Conservation (phyloP, 768 basidiomycete species). For the Lactarius psammicola region DNA sequence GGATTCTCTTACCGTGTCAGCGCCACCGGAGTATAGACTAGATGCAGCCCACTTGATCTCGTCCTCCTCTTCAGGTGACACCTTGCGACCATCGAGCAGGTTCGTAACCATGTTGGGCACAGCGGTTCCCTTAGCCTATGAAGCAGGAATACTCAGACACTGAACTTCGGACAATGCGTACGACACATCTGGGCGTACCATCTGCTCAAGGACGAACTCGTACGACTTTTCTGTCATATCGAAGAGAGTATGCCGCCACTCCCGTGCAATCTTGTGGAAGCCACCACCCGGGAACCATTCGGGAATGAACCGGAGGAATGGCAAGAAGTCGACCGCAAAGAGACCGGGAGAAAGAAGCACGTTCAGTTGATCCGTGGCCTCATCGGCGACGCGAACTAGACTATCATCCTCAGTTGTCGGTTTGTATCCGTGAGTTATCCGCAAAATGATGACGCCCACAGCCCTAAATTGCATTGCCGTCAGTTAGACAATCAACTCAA, state of each 20-base stretch:
- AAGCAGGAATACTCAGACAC: neutral
- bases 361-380: constrained; percentile 28
- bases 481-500: neutral
- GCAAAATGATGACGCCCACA: constrained; percentile 27
- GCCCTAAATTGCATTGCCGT: constrained; percentile 18
- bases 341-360: constrained; percentile 22
- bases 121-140: constrained; percentile 27
- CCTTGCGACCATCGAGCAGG: constrained; percentile 22
- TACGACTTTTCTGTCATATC: constrained; percentile 27
- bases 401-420: constrained; percentile 24
- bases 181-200: constrained; percentile 10
- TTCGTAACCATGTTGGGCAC: constrained; percentile 26
- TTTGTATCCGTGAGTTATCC: constrained; percentile 30
- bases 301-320: constrained; percentile 29
- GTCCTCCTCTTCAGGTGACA: constrained; percentile 23
- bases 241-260: constrained; percentile 27
- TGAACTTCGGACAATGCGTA: neutral
- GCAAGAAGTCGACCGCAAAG: constrained; percentile 31
- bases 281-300: constrained; percentile 33
- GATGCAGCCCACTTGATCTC: constrained; percentile 32
- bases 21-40: constrained; percentile 32
- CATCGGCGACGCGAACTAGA: constrained; percentile 31
- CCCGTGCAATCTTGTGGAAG: constrained; percentile 30
- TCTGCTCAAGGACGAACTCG: constrained; percentile 26
- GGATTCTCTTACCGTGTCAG: constrained; percentile 28